phyloP scores from a whole-genome alignment of 1,284 basidiomycete genomes.

The Crepidotus sp. region DNA sequence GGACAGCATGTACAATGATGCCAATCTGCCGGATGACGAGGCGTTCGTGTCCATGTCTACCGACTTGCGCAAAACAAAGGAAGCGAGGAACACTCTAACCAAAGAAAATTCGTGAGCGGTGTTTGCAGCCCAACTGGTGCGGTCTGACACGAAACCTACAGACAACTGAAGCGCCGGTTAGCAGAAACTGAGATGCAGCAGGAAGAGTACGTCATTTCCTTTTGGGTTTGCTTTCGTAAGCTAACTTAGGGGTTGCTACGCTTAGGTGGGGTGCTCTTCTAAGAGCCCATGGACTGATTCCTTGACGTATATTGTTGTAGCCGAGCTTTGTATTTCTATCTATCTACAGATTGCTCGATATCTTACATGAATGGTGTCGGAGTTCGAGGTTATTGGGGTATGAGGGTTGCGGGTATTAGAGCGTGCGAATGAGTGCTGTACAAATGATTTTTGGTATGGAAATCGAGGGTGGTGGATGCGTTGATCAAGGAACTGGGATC shows the following conservation, averaged over 20 bases:
- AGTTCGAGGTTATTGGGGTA: background rate
- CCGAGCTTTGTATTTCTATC: conserved; percentile 7
- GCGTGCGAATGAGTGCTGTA: background rate
- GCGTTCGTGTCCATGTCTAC: conserved; percentile 67
- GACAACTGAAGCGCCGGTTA: conserved; percentile 62
- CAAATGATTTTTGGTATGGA: background rate
- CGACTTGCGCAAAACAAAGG: conserved; percentile 68
- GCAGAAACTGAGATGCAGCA: conserved; percentile 66
- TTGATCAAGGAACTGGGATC: background rate
- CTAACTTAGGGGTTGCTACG: conserved; percentile 19
- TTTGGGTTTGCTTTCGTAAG: conserved; percentile 2
- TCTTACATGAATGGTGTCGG: conserved; percentile 2
- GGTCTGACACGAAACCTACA: conserved; percentile 23
- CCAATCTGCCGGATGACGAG: conserved; percentile 67
- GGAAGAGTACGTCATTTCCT: conserved; percentile 58
- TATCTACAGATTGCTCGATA: conserved; percentile 5
- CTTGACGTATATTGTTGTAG: conserved; percentile 21
- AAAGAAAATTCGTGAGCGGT: conserved; percentile 70
- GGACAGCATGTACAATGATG: conserved; percentile 80
- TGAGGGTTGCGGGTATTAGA: conserved; percentile 1
- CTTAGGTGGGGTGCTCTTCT: conserved; percentile 61
- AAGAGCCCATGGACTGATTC: conserved; percentile 50
- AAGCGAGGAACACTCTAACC: conserved; percentile 58
- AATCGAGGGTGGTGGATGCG: background rate
- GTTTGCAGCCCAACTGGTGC: conserved; percentile 1